phyloP scores from a whole-genome alignment of 176 grass and related monocot species.

The Carex myosuroides region DNA sequence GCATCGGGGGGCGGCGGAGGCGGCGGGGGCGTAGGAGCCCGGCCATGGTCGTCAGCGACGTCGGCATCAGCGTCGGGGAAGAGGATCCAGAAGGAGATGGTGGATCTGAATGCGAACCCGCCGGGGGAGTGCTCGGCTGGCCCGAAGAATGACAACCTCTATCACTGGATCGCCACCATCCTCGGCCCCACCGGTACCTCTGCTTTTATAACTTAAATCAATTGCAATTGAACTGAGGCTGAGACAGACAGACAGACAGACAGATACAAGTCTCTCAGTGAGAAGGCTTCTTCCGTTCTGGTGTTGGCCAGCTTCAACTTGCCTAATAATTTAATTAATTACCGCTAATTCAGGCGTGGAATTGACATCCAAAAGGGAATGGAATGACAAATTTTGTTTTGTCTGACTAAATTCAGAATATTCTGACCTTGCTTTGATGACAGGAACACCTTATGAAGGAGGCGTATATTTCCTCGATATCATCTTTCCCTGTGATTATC shows the following conservation, averaged over 20 bases:
- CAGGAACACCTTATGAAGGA: conserved; percentile 85
- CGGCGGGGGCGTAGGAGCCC: conserved; percentile 26
- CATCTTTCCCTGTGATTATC: conserved; percentile 75
- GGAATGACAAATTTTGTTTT: neutral
- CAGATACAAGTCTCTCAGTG: too few species aligned
- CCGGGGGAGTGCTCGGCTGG: conserved; percentile 58
- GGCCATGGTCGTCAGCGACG: conserved; percentile 52
- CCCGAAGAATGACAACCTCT: conserved; percentile 78
- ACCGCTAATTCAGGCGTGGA: too few species aligned
- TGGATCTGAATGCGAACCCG: conserved; percentile 50
- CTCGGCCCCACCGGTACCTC: conserved; percentile 61
- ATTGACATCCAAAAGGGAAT: neutral
- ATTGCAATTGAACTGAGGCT: neutral
- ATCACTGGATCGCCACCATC: conserved; percentile 89
- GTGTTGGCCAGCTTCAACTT: too few species aligned
- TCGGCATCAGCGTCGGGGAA: conserved; percentile 69
- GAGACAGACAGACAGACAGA: neutral
- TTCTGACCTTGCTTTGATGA: conserved; percentile 5
- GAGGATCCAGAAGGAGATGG: conserved; percentile 85
- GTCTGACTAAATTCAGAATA: neutral
- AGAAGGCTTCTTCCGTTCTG: too few species aligned
- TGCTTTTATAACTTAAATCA: neutral
- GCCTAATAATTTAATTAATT: too few species aligned
- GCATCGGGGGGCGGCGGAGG: neutral
- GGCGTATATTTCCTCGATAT: conserved; percentile 93